Conservation (phyloP, 352 stramenopile genomes). For the Globisporangium okanoganense region DNA sequence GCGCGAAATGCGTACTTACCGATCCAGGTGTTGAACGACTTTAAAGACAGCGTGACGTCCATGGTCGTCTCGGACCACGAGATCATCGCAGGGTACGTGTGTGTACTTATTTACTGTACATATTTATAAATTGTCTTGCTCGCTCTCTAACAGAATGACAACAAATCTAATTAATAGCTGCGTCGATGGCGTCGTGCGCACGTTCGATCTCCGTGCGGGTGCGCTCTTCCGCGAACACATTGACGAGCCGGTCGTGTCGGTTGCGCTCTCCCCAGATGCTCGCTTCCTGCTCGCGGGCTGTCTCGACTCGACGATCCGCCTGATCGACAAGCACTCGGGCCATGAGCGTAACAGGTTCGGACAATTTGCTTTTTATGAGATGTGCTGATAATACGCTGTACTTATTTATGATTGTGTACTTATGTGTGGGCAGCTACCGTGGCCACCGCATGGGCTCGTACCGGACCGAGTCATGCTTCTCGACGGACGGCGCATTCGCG, state of each 20-base stretch:
- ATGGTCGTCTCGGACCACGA: conserved; percentile 73
- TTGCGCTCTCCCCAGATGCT: conserved; percentile 67
- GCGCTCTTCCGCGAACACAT: conserved; percentile 71
- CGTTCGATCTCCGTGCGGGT: conserved; percentile 78
- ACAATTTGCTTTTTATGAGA: background rate
- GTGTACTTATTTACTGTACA: conserved; percentile 1
- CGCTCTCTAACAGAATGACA: no score
- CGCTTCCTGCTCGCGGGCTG: conserved; percentile 77
- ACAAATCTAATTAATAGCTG: conserved; percentile 23
- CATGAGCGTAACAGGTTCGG: conserved; percentile 63
- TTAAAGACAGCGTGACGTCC: conserved; percentile 87
- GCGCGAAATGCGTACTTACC: conserved; percentile 68
- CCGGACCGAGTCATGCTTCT: conserved; percentile 68
- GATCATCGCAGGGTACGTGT: conserved; percentile 66
- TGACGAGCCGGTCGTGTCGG: conserved; percentile 71
- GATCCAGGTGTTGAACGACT: conserved; percentile 86
- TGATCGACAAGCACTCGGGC: conserved; percentile 70
- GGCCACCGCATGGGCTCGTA: conserved; percentile 64
- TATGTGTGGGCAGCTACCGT: conserved; percentile 35
- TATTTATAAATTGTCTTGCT: conserved; percentile 4
- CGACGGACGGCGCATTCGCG: conserved; percentile 56
- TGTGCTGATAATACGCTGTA: background rate
- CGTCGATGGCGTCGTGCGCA: conserved; percentile 81
- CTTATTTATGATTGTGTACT: conserved; percentile 1
- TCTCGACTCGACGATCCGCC: conserved; percentile 64